phyloP scores from a whole-genome alignment of 805 yeast genomes.

The Komagataella mondaviorum region DNA sequence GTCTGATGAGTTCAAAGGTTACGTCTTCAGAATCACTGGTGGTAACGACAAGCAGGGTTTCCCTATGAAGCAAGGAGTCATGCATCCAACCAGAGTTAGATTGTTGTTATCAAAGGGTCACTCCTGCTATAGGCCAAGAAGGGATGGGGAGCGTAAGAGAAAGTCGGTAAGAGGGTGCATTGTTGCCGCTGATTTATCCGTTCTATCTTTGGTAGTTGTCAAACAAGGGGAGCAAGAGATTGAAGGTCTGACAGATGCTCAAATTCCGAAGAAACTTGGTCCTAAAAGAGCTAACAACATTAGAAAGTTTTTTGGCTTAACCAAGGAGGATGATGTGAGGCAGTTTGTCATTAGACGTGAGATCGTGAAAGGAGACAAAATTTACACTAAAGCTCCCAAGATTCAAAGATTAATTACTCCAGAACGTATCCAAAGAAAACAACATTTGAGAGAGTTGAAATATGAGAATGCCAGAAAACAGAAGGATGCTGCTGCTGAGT shows the following conservation, averaged over 20 bases:
- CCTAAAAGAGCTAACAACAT: conserved; percentile 99
- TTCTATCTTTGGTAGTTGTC: conserved; percentile 81
- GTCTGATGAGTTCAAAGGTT: conserved; percentile 99
- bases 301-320: conserved; percentile 97
- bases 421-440: conserved; percentile 98
- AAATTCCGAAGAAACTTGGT: conserved; percentile 98
- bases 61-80: conserved; percentile 99
- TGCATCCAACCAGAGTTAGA: conserved; percentile 99
- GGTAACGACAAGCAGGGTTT: conserved; percentile 99
- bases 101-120: conserved; percentile 85
- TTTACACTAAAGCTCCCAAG: conserved; percentile 99
- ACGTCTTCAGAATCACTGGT: conserved; percentile 96
- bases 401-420: conserved; percentile 99
- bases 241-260: conserved; percentile 88
- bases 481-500: conserved; percentile 99
- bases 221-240: conserved; percentile 97
- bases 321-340: conserved; percentile 88
- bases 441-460: conserved; percentile 89
- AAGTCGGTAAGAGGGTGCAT: conserved; percentile 99
- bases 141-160: conserved; percentile 99
- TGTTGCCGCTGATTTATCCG: conserved; percentile 95
- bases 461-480: conserved; percentile 95
- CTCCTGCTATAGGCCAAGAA: conserved; percentile 99
- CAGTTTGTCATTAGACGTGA: conserved; percentile 96
- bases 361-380: conserved; percentile 94